Base-by-base conservation (phyloP, 768 basidiomycete genomes). In the Galerina marginata region DNA sequence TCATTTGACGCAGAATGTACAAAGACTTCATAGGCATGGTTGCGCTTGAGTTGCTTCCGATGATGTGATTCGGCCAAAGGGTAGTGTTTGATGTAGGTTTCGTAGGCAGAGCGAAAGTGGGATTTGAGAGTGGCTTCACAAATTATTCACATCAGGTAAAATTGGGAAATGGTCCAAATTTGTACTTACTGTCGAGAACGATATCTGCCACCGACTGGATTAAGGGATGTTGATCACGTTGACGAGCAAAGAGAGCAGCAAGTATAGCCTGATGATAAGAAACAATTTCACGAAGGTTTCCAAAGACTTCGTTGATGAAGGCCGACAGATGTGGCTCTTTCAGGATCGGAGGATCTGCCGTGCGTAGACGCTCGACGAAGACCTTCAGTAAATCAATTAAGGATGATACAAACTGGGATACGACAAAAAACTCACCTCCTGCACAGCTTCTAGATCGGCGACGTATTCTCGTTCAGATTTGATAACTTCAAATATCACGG, bases 391-490 rank as follows among this genome's bases (percentile, higher is more conserved):
- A 25, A 61, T 40, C 25, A 56, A 36, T 16, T 42, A 58, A 29
- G 20, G 11, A 38, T 51, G 46, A 59, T n/a, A 10, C 59, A 38
- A 12, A 42, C 48, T 46, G 60, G n/a, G 14, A 59, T 48, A 37
- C 9, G 26, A 48, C 10, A 47, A 39, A 40, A 48, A 45, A 64
- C 73, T 56, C 61, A 92, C 93, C 71, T 92, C 82, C 76, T 86
- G 75, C 63, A 91, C 75, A 59, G 88, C 72, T 68, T 87, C 81
- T 50, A 99, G 74, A 74, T 98, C 96, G 33, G 83, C 73, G 10
- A 95, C 90, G 71, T 97, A 98, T 60, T 94, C 90, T 62, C 88
- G 83, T 76, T 99, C 97, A 0, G 90, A 88, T 72, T 93, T 90
- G 74, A 98, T 88, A 23, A 96, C 76, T 71, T 99, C 96, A 65